These are phyloP conservation scores for Sporothrix globosa DNA, from an alignment of 2,329 filamentous ascomycete genomes.

Conservation along the genomic window DNA sequence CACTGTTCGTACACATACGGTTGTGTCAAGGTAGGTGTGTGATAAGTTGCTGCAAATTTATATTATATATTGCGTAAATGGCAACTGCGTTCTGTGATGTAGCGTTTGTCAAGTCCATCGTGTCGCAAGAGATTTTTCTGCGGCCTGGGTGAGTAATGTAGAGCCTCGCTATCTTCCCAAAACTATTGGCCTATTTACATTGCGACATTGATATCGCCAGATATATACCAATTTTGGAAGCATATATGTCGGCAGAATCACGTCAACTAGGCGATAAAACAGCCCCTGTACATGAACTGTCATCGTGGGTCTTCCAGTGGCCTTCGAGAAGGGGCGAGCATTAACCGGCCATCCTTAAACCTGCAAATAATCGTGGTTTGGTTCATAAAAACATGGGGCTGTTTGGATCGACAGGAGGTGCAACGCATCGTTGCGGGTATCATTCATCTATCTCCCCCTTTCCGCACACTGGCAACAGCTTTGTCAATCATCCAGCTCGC, in stretches of 20 bases:
- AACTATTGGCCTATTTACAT: no score
- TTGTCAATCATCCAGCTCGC: conserved; percentile 59
- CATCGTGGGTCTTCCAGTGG: background rate
- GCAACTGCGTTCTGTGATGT: background rate
- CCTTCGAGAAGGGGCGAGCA: background rate
- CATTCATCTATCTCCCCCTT: conserved; percentile 6
- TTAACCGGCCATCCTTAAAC: background rate
- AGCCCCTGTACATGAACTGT: background rate
- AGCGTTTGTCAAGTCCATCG: background rate
- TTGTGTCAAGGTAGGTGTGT: no score
- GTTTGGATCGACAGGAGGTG: conserved; percentile 27
- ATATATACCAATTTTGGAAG: no score
- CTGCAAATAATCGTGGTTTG: background rate
- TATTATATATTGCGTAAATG: no score
- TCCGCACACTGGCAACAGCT: background rate
- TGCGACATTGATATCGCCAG: no score
- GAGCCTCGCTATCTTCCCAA: no score
- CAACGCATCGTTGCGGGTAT: conserved; percentile 17
- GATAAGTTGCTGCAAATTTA: no score
- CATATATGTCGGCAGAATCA: background rate
- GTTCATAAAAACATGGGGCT: conserved; percentile 22
- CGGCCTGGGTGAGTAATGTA: no score
- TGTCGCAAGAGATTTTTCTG: background rate
- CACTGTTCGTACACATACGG: no score
- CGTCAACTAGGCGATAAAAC: background rate